Conservation (phyloP, 2,329 filamentous ascomycete species). For the Macrophomina phaseolina region DNA sequence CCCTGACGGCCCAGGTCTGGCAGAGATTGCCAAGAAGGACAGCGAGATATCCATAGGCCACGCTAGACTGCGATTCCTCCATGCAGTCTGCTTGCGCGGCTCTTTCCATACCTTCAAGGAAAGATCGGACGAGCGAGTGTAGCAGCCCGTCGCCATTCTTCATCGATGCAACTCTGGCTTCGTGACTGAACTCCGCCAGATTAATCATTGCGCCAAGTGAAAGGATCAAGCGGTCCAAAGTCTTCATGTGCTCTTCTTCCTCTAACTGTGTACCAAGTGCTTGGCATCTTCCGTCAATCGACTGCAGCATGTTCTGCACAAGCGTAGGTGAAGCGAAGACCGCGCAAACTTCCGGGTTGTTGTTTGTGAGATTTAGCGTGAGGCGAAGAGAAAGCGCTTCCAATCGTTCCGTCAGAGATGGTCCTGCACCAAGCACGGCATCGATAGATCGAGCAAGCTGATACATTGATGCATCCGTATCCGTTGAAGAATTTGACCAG, state of each 20-base stretch:
- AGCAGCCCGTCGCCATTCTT: constrained; percentile 54
- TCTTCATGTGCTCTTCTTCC: constrained; percentile 59
- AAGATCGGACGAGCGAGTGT: constrained; percentile 66
- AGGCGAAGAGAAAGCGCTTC: constrained; percentile 64
- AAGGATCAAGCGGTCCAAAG: constrained; percentile 75
- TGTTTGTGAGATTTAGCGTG: constrained; percentile 85
- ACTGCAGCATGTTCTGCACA: constrained; percentile 47
- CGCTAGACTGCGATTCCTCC: constrained; percentile 77
- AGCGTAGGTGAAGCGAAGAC: constrained; percentile 66
- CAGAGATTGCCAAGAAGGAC: constrained; percentile 84
- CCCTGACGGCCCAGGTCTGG: constrained; percentile 57
- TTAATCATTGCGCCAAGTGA: constrained; percentile 86
- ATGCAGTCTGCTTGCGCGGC: constrained; percentile 63
- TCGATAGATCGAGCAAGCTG: constrained; percentile 39
- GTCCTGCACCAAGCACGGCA: constrained; percentile 3
- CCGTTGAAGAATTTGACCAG: constrained; percentile 32
- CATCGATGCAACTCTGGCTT: constrained; percentile 51
- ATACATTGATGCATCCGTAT: constrained; percentile 49
- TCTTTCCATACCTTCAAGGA: constrained; percentile 69
- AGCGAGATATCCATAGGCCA: constrained; percentile 84
- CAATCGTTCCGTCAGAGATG: constrained; percentile 7
- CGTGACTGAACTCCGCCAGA: constrained; percentile 76
- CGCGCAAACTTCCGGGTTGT: constrained; percentile 71
- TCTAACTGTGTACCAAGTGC: constrained; percentile 39
- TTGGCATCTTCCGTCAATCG: constrained; percentile 38